A percentile compares a stretch with the other conserved stretches of the same genome.
These are phyloP conservation scores for Boletus subparvulus DNA, from an alignment of 768 basidiomycete species.

Conservation along the genomic window DNA sequence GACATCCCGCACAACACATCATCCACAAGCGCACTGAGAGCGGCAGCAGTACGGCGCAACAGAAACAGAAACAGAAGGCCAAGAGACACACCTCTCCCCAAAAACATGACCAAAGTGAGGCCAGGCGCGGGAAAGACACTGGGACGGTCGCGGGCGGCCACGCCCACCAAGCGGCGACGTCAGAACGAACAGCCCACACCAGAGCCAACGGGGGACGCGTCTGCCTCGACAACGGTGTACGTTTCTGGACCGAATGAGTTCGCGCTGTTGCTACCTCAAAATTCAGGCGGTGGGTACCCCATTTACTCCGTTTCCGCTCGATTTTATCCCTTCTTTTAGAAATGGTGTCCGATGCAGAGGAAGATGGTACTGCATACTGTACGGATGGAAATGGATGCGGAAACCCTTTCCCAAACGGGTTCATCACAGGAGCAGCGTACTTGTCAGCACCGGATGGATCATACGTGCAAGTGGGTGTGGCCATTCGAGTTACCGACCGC, in stretches of 20 bases:
- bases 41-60: background rate
- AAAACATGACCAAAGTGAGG: background rate
- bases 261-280: slow-evolving; percentile 36
- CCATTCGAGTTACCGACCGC: background rate
- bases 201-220: slow-evolving; percentile 37
- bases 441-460: slow-evolving; percentile 35
- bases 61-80: background rate
- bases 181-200: slow-evolving; percentile 38
- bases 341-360: slow-evolving; percentile 40
- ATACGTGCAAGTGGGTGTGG: slow-evolving; percentile 38
- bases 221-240: slow-evolving; percentile 37
- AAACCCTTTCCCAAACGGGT: slow-evolving; percentile 32
- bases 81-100: background rate
- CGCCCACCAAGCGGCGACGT: slow-evolving; percentile 20
- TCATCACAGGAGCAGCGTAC: slow-evolving; percentile 39
- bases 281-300: slow-evolving; percentile 31
- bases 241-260: slow-evolving; percentile 31
- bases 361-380: slow-evolving; percentile 39
- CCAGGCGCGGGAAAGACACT: background rate
- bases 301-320: background rate
- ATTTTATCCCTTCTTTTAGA: slow-evolving; percentile 19
- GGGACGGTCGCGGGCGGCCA: slow-evolving; percentile 2
- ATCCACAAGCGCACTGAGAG: background rate
- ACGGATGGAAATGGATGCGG: slow-evolving; percentile 31
- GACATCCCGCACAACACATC: slow-evolving; percentile 2